Conservation (phyloP, 2,329 filamentous ascomycete genomes). For the Penicillium sp. region DNA sequence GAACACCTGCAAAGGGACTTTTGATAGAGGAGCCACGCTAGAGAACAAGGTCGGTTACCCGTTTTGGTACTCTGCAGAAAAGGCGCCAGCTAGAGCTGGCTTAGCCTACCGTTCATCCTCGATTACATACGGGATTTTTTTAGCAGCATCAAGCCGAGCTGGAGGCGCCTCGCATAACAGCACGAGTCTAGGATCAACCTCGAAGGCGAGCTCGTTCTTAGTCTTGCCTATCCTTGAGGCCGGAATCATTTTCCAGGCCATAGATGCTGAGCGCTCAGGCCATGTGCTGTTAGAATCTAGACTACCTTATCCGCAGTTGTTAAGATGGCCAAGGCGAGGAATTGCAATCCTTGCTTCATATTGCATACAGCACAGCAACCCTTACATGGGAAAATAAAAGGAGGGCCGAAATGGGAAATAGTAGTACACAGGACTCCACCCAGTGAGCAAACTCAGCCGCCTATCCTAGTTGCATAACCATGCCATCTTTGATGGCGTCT, state of each 20-base stretch:
- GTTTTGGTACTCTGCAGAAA: constrained; percentile 7
- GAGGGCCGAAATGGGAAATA: background rate
- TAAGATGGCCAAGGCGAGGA: background rate
- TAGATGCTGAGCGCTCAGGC: background rate
- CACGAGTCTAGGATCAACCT: background rate
- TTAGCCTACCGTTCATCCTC: background rate
- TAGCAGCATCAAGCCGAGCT: background rate
- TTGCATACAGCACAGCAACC: background rate
- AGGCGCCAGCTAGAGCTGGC: background rate
- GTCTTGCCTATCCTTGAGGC: background rate
- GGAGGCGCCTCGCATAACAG: background rate
- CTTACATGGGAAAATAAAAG: background rate
- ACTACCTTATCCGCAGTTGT: background rate
- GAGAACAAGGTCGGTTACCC: background rate
- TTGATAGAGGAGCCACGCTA: constrained; percentile 9
- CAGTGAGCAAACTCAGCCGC: background rate
- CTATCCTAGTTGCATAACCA: constrained; percentile 18
- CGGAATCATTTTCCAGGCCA: constrained; percentile 1
- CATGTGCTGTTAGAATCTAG: constrained; percentile 1
- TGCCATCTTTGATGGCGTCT: constrained; percentile 44
- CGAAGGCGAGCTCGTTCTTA: background rate
- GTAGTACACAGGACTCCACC: background rate
- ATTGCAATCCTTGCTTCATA: background rate
- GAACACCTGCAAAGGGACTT: background rate
- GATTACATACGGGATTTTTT: background rate